Base-by-base conservation (phyloP, 805 yeast genomes). In the Cyberlindnera petersonii region DNA sequence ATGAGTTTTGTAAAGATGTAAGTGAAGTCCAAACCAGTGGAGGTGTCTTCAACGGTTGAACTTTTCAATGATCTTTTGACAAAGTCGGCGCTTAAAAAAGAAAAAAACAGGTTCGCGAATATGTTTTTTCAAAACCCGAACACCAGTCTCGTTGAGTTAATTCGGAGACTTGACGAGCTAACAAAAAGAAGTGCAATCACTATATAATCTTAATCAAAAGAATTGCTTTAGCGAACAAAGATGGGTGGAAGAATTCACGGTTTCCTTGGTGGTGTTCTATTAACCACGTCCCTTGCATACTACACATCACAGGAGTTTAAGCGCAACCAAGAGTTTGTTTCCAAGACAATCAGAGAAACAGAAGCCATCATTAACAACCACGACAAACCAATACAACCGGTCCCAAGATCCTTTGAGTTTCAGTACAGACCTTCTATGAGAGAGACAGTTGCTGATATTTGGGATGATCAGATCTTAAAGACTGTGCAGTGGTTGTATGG, bases 391-490 rank as follows among this genome's bases (percentile, higher is more conserved):
- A 60, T 72, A 11, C 46, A 44, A 35, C 66, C 74, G 23, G 63
- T 66, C 24, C 74, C 73, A 46, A 61, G 72, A 20, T 53, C 66
- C 6, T 63, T 69, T 37, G 71, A 71, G 22, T 55, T 66, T 32
- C 55, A 65, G 16, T 76, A 76, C 42, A 60, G 66, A 41, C 63
- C 70, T 21, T 69, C 84, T 22, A 60, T 66, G 23, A 53, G 53
- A 9, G 88, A 86, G 58, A 80, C 88, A 0, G 66, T 74, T 44
- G 82, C 79, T 48, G 94, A 85, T 53, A 68, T 84, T 29, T 85
- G 95, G 95, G 81, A 85, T 55, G 78, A 75, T 31, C 89, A 83
- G 56, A 72, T 85, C 38, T 69, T 82, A 41, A 67, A 65, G 31
- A 71, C 74, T 42, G 85, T 79, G 17, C 77, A 77, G 48, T 80